These are phyloP conservation scores for Taiozyma sp. DNA, from an alignment of 1,139 yeast genomes.

Conservation along the genomic window DNA sequence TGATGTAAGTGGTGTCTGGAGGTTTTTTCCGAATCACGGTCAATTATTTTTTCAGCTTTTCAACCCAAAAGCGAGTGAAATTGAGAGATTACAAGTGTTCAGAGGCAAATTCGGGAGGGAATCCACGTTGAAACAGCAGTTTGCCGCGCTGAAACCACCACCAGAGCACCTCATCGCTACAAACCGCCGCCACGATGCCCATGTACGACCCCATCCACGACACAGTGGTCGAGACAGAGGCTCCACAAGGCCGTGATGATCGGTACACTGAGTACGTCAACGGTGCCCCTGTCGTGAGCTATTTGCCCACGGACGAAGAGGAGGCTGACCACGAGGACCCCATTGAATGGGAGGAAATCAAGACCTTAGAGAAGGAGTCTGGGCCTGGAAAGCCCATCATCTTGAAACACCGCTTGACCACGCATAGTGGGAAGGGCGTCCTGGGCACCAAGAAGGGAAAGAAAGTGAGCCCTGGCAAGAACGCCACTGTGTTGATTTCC, in stretches of 20 bases:
- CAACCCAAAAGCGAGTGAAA: background rate
- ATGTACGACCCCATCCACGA: slow-evolving; percentile 7
- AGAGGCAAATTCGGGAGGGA: background rate
- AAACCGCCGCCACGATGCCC: background rate
- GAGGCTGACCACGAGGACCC: background rate
- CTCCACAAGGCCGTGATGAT: background rate
- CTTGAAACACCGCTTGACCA: slow-evolving; percentile 4
- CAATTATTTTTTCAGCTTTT: background rate
- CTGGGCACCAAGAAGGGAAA: slow-evolving; percentile 11
- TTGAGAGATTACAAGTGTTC: background rate
- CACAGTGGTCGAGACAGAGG: background rate
- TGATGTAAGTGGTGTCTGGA: background rate
- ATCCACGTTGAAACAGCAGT: background rate
- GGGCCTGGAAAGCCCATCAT: slow-evolving; percentile 2
- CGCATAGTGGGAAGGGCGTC: background rate
- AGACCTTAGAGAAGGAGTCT: background rate
- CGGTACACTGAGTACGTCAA: background rate
- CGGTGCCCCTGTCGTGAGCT: background rate
- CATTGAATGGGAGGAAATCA: slow-evolving; percentile 1
- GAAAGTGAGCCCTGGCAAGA: slow-evolving; percentile 11
- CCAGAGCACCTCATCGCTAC: background rate
- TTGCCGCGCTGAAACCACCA: background rate
- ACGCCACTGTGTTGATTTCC: slow-evolving; percentile 15
- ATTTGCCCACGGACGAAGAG: background rate
- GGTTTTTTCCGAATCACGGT: background rate